Evolutionary conservation across 192 early-diverging fungal species (phyloP), one percentile per base, ranked within the genome.

Genomic region (Phycomyces blakesleeanus): DNA sequence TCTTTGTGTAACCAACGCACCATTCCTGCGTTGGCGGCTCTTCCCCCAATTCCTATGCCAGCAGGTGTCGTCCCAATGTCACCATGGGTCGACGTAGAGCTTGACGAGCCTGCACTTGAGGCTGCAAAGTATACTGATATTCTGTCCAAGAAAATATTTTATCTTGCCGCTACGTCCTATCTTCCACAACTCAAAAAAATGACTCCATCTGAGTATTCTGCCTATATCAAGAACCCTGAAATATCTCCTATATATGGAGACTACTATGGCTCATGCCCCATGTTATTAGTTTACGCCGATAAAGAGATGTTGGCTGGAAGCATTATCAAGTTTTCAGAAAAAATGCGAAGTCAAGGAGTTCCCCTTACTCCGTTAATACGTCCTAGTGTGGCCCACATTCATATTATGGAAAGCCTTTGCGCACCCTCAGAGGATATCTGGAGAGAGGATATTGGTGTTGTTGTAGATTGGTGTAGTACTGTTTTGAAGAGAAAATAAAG

Each of bases 1-100:
- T 14, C 50, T 25, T 18, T 63, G 8, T 27, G 34, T 14, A 51
- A 63, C 26, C 27, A 57, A 34, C n/a, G 49, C 0, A 3, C 12
- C 11, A 47, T 7, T 18, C 44, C 44, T 3, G 12, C 44, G 3
- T 3, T n/a, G 15, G 12, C 44, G 44, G 18, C 18, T 3, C 49
- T 51, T 0, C 15, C 49, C 11, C 18, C 16, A 39, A 38, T 58
- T 27, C 55, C 44, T 51, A 27, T 47, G 21, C 64, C 64, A 51
- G 64, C 64, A n/a, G 56, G 56, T n/a, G 51, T 38, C 8, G 21
- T 66, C 14, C 47, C 29, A 0, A 57, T 66, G 16, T 58, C 55
- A 49, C 64, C 64, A 25, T 66, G 64, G 64, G 24, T 58, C 12
- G 39, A n/a, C 22, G 29, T 66, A 6, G 44, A 51, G 12, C 56